These are phyloP conservation scores for Trichoderma polysporum DNA, from an alignment of 2,329 filamentous ascomycete genomes.

Conservation along the genomic window DNA sequence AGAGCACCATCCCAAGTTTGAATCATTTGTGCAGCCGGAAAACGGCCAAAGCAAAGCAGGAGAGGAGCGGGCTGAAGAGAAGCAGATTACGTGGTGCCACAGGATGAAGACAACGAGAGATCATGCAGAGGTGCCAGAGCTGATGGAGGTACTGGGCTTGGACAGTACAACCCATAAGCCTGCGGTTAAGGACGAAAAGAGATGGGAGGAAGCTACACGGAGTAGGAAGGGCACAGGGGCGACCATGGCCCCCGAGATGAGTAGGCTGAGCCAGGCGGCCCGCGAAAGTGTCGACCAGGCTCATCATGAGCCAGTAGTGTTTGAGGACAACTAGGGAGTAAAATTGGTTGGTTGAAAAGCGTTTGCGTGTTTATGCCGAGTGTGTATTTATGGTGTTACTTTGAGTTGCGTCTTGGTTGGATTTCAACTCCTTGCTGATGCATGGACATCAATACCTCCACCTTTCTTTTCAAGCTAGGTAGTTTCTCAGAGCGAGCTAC, in stretches of 20 bases:
- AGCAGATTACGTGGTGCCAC: conserved; percentile 74
- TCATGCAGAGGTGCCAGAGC: conserved; percentile 68
- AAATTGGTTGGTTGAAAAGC: neutral
- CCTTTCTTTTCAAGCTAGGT: neutral
- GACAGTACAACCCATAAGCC: conserved; percentile 33
- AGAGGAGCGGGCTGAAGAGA: conserved; percentile 46
- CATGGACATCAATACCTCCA: neutral
- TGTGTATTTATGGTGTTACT: neutral
- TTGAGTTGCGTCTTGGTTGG: neutral
- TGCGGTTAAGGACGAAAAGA: conserved; percentile 6
- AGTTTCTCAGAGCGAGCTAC: neutral
- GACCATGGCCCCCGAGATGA: conserved; percentile 52
- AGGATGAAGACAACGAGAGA: conserved; percentile 78
- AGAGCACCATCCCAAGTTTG: conserved; percentile 30
- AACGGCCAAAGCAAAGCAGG: conserved; percentile 25
- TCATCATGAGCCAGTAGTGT: neutral
- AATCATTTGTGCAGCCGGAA: conserved; percentile 25
- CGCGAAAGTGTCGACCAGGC: neutral
- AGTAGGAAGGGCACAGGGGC: conserved; percentile 54
- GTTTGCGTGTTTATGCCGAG: neutral
- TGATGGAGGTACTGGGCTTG: conserved; percentile 63
- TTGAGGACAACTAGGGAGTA: neutral
- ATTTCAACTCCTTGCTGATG: neutral
- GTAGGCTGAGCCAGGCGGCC: conserved; percentile 39
- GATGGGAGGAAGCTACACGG: conserved; percentile 42